Percentiles rank a stretch among this genome's conserved stretches.
Evolutionary conservation across 2,329 filamentous ascomycete genomes (phyloP).

Genomic region (Hysterium pulicare): DNA sequence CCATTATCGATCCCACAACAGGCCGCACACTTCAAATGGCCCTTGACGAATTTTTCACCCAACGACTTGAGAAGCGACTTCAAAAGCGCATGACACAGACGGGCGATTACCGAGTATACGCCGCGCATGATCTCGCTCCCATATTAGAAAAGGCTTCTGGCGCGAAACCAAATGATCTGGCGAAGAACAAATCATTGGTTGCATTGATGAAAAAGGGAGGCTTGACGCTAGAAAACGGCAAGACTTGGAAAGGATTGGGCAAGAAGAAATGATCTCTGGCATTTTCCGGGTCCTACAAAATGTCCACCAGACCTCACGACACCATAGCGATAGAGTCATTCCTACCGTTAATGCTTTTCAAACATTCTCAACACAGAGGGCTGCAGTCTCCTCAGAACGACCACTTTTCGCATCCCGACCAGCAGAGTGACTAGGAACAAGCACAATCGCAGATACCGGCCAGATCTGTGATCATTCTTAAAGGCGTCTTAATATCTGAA

Average conservation of each 20-base stretch:
- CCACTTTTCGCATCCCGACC: too few species aligned
- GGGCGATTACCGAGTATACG: slow-evolving; percentile 30
- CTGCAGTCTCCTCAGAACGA: too few species aligned
- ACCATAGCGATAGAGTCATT: too few species aligned
- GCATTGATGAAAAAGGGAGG: slow-evolving; percentile 11
- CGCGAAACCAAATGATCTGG: slow-evolving; percentile 24
- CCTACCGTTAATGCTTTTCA: too few species aligned
- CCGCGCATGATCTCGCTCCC: slow-evolving; percentile 34
- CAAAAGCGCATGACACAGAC: slow-evolving; percentile 27
- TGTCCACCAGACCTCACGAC: too few species aligned
- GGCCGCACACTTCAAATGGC: slow-evolving; percentile 8
- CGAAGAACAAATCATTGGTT: slow-evolving; percentile 14
- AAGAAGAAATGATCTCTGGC: slow-evolving; percentile 2
- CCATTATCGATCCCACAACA: slow-evolving; percentile 7
- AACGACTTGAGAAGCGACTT: slow-evolving; percentile 10
- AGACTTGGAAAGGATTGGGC: slow-evolving; percentile 6
- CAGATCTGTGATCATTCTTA: too few species aligned
- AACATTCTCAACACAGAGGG: too few species aligned
- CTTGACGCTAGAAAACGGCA: slow-evolving; percentile 5
- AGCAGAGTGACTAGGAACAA: too few species aligned
- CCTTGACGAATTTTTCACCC: slow-evolving; percentile 3
- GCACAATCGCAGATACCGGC: too few species aligned
- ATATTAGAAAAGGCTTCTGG: slow-evolving; percentile 25
- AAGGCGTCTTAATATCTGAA: too few species aligned
- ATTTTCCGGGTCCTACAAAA: too few species aligned